Percentiles rank a stretch among this genome's conserved stretches.
Conservation (phyloP, 108 stramenopile species). For the Nitzschia putrida region DNA sequence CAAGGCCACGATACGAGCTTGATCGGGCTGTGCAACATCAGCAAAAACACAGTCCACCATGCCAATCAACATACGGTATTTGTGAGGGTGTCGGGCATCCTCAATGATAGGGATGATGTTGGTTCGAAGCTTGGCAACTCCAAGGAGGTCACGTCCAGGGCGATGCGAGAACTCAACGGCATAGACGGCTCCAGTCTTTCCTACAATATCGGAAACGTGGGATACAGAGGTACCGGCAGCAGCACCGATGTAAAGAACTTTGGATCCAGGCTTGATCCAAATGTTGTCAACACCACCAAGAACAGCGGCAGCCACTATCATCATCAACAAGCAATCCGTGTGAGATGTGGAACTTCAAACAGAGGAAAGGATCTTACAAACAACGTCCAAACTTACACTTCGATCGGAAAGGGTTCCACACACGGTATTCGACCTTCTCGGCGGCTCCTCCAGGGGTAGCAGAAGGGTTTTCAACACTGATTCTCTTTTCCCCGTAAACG, state of each 20-base stretch:
- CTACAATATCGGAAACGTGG: slow-evolving; percentile 99
- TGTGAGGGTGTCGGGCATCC: slow-evolving; percentile 99
- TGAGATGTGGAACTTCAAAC: background rate
- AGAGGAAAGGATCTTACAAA: background rate
- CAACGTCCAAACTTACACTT: slow-evolving; percentile 73
- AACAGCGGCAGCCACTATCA: slow-evolving; percentile 94
- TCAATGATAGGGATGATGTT: slow-evolving; percentile 99
- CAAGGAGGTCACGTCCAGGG: slow-evolving; percentile 97
- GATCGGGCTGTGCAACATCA: slow-evolving; percentile 99
- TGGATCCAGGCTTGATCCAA: slow-evolving; percentile 95
- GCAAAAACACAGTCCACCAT: slow-evolving; percentile 99
- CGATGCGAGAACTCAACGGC: slow-evolving; percentile 99
- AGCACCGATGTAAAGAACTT: slow-evolving; percentile 98
- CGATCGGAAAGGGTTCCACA: slow-evolving; percentile 99
- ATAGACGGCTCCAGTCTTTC: slow-evolving; percentile 96
- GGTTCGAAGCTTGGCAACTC: slow-evolving; percentile 97
- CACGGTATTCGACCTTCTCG: slow-evolving; percentile 98
- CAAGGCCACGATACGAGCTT: slow-evolving; percentile 98
- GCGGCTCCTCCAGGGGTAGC: slow-evolving; percentile 77
- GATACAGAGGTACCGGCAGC: slow-evolving; percentile 99
- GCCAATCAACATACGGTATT: slow-evolving; percentile 99
- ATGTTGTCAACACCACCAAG: slow-evolving; percentile 98
- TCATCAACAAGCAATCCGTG: background rate
- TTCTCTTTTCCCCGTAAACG: slow-evolving; percentile 99
- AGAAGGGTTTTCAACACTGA: slow-evolving; percentile 87